A percentile compares a stretch with the other conserved stretches of the same genome.
phyloP scores from a whole-genome alignment of 768 basidiomycete genomes.

The Mycena rosella region DNA sequence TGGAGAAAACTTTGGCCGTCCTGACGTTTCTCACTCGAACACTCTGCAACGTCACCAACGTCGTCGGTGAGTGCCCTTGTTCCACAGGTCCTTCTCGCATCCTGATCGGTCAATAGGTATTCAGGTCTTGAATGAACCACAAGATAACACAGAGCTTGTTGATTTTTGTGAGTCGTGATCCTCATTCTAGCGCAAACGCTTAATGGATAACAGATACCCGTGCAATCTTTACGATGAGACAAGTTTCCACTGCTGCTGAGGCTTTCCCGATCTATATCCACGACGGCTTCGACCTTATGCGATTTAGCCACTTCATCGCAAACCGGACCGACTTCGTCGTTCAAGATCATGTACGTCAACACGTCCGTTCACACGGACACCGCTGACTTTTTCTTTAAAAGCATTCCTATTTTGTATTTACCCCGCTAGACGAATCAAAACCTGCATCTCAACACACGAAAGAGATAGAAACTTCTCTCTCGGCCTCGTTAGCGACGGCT shows the following conservation, averaged over 20 bases:
- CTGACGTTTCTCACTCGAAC: slow-evolving; percentile 59
- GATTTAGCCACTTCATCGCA: slow-evolving; percentile 64
- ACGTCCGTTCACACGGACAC: too few relatives aligned
- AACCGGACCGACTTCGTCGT: slow-evolving; percentile 72
- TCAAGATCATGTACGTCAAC: slow-evolving; percentile 62
- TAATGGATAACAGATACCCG: slow-evolving; percentile 56
- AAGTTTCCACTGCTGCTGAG: slow-evolving; percentile 49
- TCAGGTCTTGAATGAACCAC: slow-evolving; percentile 67
- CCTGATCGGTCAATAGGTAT: neutral
- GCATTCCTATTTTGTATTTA: slow-evolving; percentile 81
- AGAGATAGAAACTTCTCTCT: slow-evolving; percentile 57
- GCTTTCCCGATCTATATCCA: slow-evolving; percentile 75
- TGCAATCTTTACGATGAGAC: slow-evolving; percentile 64
- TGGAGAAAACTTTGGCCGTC: slow-evolving; percentile 65
- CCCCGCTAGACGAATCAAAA: slow-evolving; percentile 60
- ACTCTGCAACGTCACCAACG: slow-evolving; percentile 60
- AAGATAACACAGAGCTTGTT: slow-evolving; percentile 59
- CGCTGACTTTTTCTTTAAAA: neutral
- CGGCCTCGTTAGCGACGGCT: slow-evolving; percentile 45
- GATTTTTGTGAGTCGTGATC: slow-evolving; percentile 56
- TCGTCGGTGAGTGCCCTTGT: slow-evolving; percentile 59
- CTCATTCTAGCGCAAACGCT: slow-evolving; percentile 22
- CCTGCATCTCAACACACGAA: slow-evolving; percentile 70
- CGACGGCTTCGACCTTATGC: slow-evolving; percentile 72
- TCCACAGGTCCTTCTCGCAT: neutral